Evolutionary conservation across 1,284 basidiomycete species (phyloP), one percentile per base, ranked within the genome.

Genomic region (Ganoderma boninense): DNA sequence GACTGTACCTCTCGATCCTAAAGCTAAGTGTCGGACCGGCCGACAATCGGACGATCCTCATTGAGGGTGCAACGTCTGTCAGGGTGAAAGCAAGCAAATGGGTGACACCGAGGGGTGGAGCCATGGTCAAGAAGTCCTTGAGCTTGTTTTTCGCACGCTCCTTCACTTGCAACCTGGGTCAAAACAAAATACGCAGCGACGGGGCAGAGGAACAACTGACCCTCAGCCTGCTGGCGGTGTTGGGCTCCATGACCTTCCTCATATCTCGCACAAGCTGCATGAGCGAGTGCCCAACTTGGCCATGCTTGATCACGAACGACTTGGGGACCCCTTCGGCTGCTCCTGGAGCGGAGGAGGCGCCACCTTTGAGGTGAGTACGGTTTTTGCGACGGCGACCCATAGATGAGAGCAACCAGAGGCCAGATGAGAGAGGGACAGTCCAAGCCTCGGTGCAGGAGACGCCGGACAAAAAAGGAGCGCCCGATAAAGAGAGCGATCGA

Each of bases 181-280:
- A 74, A 77, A 42, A 61, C 16, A 23, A 23, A 2, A 44, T 49
- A 42, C 20, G 60, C 35, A 26, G n/a, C 20, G 40, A 32, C 7
- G 35, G 23, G 23, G 2, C 2, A 29, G 29, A 0, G 44, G 54
- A 23, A 18, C 32, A 13, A 85, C 90, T 73, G 76, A 97, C 96
- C 83, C 86, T 91, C 23, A 99, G 87, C 64, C 97, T 88, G 71
- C 92, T 93, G 7, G 97, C 98, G 26, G 98, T 99, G 81, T 99
- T 97, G 70, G 98, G 98, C 82, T 99, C 98, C 95, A 99, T 96
- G 72, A 98, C 93, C 81, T 95, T 95, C 76, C 98, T 87, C 77
- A 98, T 85, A 82, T 99, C 98, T 65, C 93, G 89, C 18, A 98
- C 97, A 42, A 99, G 91, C 76, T 96, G 93, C 4, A 91, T 84